Conservation (phyloP, 2,329 filamentous ascomycete genomes). For the Aspergillus pseudoterreus region DNA sequence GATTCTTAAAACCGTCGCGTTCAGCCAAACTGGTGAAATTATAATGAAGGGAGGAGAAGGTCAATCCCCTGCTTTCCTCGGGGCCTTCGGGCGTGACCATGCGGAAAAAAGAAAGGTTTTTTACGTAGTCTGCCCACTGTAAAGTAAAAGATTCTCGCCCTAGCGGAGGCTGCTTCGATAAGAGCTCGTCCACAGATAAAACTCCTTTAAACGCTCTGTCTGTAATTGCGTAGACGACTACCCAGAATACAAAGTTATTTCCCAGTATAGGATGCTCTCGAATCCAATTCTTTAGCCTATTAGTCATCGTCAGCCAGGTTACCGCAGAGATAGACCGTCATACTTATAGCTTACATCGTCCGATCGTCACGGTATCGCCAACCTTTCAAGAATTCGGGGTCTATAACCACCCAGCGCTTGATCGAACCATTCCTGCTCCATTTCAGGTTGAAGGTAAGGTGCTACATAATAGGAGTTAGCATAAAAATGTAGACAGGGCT, state of each 20-base stretch:
- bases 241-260: constrained; percentile 20
- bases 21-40: not conserved
- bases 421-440: constrained; percentile 5
- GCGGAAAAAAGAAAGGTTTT: constrained; percentile 12
- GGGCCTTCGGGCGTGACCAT: constrained; percentile 12
- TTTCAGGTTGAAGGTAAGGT: constrained; percentile 16
- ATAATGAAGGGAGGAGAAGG: constrained; percentile 14
- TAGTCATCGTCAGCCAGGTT: not conserved
- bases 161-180: constrained; percentile 9
- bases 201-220: constrained; percentile 18
- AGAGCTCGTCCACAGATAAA: constrained; percentile 11
- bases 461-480: constrained; percentile 1
- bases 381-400: constrained; percentile 18
- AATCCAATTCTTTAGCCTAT: constrained; percentile 18
- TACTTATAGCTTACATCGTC: constrained; percentile 4
- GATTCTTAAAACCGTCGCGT: constrained; percentile 2
- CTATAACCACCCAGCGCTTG: constrained; percentile 16
- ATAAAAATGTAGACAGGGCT: too few species aligned
- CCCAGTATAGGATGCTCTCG: constrained; percentile 14
- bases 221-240: constrained; percentile 16
- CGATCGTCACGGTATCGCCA: constrained; percentile 9
- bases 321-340: not conserved
- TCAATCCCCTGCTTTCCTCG: constrained; percentile 3
- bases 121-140: constrained; percentile 9
- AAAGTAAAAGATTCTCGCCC: constrained; percentile 16